A percentile compares a stretch with the other conserved stretches of the same genome.
Evolutionary conservation across 2,329 filamentous ascomycete species (phyloP).

Genomic region (Botryotinia globosa): DNA sequence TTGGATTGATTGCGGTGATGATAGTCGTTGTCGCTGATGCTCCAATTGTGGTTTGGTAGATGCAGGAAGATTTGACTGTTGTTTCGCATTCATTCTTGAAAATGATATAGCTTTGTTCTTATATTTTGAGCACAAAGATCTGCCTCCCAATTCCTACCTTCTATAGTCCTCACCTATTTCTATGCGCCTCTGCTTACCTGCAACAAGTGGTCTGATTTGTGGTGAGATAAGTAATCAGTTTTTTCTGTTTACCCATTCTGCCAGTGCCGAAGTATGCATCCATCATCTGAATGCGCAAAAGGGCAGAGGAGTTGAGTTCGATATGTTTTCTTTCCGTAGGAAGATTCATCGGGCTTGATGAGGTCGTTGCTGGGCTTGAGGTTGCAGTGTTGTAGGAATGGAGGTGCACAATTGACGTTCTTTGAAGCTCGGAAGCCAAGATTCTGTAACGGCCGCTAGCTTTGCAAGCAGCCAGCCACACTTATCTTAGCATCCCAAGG

Average conservation of each 20-base stretch:
- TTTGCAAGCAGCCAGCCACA: background rate
- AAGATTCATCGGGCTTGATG: background rate
- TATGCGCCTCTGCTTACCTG: background rate
- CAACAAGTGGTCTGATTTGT: constrained; percentile 10
- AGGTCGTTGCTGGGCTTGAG: background rate
- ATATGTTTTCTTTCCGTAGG: background rate
- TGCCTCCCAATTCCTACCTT: background rate
- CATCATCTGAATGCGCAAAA: background rate
- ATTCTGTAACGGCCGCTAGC: background rate
- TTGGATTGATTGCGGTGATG: background rate
- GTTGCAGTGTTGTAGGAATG: background rate
- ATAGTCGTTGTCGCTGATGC: background rate
- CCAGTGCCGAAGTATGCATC: background rate
- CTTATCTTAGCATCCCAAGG: background rate
- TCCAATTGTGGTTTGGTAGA: background rate
- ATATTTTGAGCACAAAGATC: background rate
- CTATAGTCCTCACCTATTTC: background rate
- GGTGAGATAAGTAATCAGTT: constrained; percentile 4
- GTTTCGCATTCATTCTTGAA: constrained; percentile 6
- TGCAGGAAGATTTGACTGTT: background rate
- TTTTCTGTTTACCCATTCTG: background rate
- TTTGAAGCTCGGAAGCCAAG: background rate
- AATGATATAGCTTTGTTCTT: background rate
- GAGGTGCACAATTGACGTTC: background rate
- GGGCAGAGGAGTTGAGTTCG: background rate